Base-by-base conservation (phyloP, 2,329 filamentous ascomycete species). In the Sclerotiophoma versabilis region DNA sequence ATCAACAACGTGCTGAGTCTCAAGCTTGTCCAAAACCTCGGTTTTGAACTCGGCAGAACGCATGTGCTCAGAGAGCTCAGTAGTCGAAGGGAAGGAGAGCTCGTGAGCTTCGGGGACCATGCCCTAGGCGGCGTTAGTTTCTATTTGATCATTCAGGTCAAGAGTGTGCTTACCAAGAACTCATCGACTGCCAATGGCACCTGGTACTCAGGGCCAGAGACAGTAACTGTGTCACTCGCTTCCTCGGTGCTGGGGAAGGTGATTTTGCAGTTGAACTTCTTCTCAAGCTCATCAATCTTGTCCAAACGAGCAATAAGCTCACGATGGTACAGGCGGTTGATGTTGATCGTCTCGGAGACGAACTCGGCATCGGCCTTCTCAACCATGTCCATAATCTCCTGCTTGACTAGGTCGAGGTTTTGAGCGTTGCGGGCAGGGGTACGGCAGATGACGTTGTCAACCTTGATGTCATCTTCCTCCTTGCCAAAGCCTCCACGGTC, bases 181-280 rank as follows among this genome's bases (percentile, higher is more conserved):
- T 95, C 92, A 74, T 99, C 95, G 43, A 97, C 92, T 66, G 93
- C 96, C 73, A 96, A 90, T 59, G 95, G 93, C 29, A 99, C 93
- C 82, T 98, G 95, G 84, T 96, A 99, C 79, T 98, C 93, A 43
- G 95, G 95, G 4, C 95, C 95, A 58, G 92, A 96, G 54, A 99
- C 92, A 15, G 90, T 96, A 47, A 99, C 92, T 70, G 96, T 90
- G 70, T 99, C 95, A 73, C 93, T 98, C 19, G 95, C 95, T 77
- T 96, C 90, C 75, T 99, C 95, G 9, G 95, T 98, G 78, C 93
- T 96, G 7, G 95, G 95, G 73, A 99, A 99, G 65, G 92, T 91
- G 71, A 99, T 96, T 81, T 98, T 98, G 87, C 95, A 99, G 76
- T 98, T 98, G 89, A 93, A 98, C 79, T 96, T 97, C 83, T 96